phyloP scores from a whole-genome alignment of 73 alveolate genomes.

The Urostyla sp. region DNA sequence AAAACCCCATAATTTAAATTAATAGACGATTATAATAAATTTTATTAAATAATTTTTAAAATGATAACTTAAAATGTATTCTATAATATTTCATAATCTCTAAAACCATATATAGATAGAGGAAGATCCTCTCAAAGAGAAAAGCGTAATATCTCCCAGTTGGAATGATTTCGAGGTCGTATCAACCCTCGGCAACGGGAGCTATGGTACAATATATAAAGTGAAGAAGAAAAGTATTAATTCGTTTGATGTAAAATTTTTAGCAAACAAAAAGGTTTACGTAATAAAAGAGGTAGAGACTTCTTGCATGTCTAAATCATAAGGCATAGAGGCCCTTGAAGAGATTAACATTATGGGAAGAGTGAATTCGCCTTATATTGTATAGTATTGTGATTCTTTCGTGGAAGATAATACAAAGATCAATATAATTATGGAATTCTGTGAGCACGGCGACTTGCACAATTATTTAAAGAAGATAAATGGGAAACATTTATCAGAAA shows the following conservation, averaged over 20 bases:
- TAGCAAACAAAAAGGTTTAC: constrained; percentile 63
- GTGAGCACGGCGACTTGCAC: constrained; percentile 94
- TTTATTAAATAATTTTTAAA: too few species aligned
- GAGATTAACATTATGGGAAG: constrained; percentile 71
- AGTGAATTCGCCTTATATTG: constrained; percentile 77
- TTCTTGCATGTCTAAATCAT: constrained; percentile 45
- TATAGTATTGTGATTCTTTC: constrained; percentile 89
- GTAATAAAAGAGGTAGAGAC: constrained; percentile 82
- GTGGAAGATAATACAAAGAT: constrained; percentile 74
- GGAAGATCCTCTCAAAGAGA: constrained; percentile 3
- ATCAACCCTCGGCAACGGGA: constrained; percentile 87
- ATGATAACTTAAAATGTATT: too few species aligned
- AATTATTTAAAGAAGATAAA: constrained; percentile 73
- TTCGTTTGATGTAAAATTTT: too few species aligned
- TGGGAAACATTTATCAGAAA: constrained; percentile 79
- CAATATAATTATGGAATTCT: constrained; percentile 95
- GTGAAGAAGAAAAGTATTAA: constrained; percentile 80
- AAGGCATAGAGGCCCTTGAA: constrained; percentile 59
- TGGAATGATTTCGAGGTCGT: constrained; percentile 81
- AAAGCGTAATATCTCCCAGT: constrained; percentile 6
- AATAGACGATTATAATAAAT: background rate
- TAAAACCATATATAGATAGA: background rate
- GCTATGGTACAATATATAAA: constrained; percentile 92
- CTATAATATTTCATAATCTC: background rate
- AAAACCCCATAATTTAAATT: background rate